Conservation (phyloP, 495 filamentous ascomycete species). For the Aspergillus heteromorphus region DNA sequence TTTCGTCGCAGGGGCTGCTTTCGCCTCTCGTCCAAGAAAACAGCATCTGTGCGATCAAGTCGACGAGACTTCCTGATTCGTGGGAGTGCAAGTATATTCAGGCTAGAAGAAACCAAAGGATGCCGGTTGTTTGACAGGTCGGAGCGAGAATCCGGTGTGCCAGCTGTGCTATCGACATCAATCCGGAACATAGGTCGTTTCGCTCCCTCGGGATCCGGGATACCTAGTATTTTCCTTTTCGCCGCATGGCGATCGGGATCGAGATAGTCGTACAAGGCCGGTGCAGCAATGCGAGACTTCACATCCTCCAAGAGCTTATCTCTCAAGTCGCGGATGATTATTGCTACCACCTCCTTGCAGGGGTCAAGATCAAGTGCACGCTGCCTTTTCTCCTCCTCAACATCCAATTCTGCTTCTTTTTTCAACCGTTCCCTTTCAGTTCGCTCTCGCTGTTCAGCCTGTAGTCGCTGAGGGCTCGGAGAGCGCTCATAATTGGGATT, state of each 20-base stretch:
- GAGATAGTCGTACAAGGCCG: slow-evolving; percentile 76
- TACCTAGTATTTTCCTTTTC: slow-evolving; percentile 71
- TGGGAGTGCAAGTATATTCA: slow-evolving; percentile 62
- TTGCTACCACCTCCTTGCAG: slow-evolving; percentile 70
- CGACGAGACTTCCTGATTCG: slow-evolving; percentile 64
- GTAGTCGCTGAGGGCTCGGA: slow-evolving; percentile 50
- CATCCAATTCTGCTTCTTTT: slow-evolving; percentile 67
- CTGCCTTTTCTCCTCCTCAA: slow-evolving; percentile 82
- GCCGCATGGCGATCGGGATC: slow-evolving; percentile 71
- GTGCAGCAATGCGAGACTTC: slow-evolving; percentile 74
- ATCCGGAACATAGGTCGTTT: slow-evolving; percentile 45
- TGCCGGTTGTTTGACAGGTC: slow-evolving; percentile 25
- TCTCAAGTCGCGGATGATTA: slow-evolving; percentile 72
- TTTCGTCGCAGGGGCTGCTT: slow-evolving; percentile 50
- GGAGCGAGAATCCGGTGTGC: slow-evolving; percentile 63
- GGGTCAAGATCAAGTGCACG: slow-evolving; percentile 81
- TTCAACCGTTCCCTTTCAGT: slow-evolving; percentile 51
- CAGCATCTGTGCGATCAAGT: slow-evolving; percentile 55
- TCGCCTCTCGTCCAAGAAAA: slow-evolving; percentile 72
- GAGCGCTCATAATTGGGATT: slow-evolving; percentile 63
- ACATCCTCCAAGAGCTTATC: slow-evolving; percentile 82
- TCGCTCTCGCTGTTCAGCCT: slow-evolving; percentile 50
- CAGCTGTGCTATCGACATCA: slow-evolving; percentile 47
- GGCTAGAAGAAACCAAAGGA: slow-evolving; percentile 29
- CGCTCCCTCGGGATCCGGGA: slow-evolving; percentile 60